Percentiles rank a stretch among this genome's conserved stretches.
phyloP scores from a whole-genome alignment of 2,329 filamentous ascomycete species.

The Aspergillus melleus region DNA sequence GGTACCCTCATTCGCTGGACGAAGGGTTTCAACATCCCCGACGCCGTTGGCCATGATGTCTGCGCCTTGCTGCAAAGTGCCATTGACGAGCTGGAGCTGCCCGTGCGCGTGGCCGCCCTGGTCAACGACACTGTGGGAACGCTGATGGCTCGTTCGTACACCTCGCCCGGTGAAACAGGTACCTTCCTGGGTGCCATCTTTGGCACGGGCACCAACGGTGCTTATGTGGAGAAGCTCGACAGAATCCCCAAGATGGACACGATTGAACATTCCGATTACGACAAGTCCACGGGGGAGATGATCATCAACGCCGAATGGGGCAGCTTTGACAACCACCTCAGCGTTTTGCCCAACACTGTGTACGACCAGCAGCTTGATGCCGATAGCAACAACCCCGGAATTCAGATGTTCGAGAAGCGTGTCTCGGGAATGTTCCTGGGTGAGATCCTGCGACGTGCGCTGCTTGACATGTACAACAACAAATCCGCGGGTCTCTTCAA shows the following conservation, averaged over 20 bases:
- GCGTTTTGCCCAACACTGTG: conserved; percentile 78
- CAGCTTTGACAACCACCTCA: conserved; percentile 92
- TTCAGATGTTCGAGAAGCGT: conserved; percentile 99
- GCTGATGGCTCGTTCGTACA: conserved; percentile 95
- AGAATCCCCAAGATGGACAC: conserved; percentile 75
- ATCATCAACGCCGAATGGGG: conserved; percentile 99
- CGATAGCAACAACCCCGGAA: conserved; percentile 82
- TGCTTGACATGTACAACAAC: conserved; percentile 71
- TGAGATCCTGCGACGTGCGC: conserved; percentile 79
- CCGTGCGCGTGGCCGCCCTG: conserved; percentile 90
- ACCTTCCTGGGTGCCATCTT: conserved; percentile 96
- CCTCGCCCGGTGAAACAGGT: conserved; percentile 79
- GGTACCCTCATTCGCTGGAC: conserved; percentile 95
- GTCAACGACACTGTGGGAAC: conserved; percentile 98
- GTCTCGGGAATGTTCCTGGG: conserved; percentile 98
- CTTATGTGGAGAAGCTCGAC: conserved; percentile 88
- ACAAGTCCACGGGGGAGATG: conserved; percentile 85
- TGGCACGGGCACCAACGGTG: conserved; percentile 94
- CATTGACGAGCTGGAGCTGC: conserved; percentile 81
- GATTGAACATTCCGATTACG: conserved; percentile 61
- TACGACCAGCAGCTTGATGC: conserved; percentile 80
- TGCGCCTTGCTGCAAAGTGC: conserved; percentile 85
- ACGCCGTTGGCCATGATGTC: conserved; percentile 91
- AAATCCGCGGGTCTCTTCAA: conserved; percentile 70
- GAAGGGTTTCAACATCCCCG: conserved; percentile 96